Evolutionary conservation across 2,329 filamentous ascomycete species (phyloP), one percentile per base, ranked within the genome.

Genomic region (Plectosphaerella sp.): DNA sequence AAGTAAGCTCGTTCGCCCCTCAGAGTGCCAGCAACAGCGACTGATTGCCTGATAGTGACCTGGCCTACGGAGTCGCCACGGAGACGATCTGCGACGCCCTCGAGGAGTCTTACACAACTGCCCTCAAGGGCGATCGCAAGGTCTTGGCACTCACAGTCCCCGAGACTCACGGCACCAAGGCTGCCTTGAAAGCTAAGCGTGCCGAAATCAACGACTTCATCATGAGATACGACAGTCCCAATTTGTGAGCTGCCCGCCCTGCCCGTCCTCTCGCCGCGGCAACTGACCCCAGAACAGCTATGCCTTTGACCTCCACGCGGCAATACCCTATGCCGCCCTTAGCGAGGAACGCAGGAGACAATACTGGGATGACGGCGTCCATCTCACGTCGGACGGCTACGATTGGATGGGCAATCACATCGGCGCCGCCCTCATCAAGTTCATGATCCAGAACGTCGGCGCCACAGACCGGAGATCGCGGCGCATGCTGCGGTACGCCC

Each of bases 61-160:
- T 87, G 5, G 76, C 65, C 20, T 70, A 70, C 54, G 61, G 63
- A 9, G 54, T 66, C 6, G 49, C 64, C 0, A 58, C 72, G 9
- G 64, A 74, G 1, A 60, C 68, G 2, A 78, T 85, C 20, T 78
- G 77, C 57, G 60, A 71, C 7, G 68, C 69, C 9, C 74, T 87
- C 14, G 67, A 77, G 56, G 62, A 69, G 10, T 64, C 72, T 37
- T 88, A 80, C 76, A 64, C 72, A 43, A 64, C 79, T 2, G 72
- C 78, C 2, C 69, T 85, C 2, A 60, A 64, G 1, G 70, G 72
- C 25, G 74, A 75, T 11, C 72, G 72, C 58, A 81, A 81, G 53
- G 77, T 88, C 9, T 75, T 88, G 3, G 82, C 83, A 5, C 70
- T 88, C 47, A 88, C 84, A 0, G 72, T 88, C 3, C 82, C 82